Base-by-base conservation (phyloP, 208 protist genomes). In the Phytomonas sp. region DNA sequence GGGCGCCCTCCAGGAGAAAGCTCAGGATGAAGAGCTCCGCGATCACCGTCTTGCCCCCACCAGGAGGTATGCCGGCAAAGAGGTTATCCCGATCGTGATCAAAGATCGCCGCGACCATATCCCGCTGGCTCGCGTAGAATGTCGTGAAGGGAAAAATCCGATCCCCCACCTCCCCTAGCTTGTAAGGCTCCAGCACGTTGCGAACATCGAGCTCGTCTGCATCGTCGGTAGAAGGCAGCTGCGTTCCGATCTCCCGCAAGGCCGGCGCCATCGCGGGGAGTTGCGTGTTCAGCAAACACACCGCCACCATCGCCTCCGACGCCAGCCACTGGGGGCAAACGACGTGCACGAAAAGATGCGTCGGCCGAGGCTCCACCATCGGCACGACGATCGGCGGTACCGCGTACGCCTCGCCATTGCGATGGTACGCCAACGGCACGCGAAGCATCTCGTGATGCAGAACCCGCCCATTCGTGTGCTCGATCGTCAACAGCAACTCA, bases 381-480 rank as follows among this genome's bases (percentile, higher is more conserved):
- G 98, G 98, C 59, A 99, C 95, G 28, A 96, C 98, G 71, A 99
- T 97, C 11, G 77, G 85, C 5, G 98, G 83, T 37, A 76, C 80
- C 11, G 74, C 83, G 66, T 99, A 75, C 11, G 82, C 65, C 46
- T 92, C 88, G 20, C 92, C 79, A 51, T 89, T 77, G 40, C 89
- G 69, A 23, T 90, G 67, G 34, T 78, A 78, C 30, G 69, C 66
- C 60, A 83, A 30, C 33, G 98, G 98, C 2, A 99, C 72, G 8
- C 92, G 20, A 62, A 99, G 97, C n/a, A 77, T 70, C 79, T 99
- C 98, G 69, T 85, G 77, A 84, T 99, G 96, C n/a, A 99, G 78
- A 59, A 99, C 77, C 40, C 98, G 97, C n/a, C 93, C 88, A 75
- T 98, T 94, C 0, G 87, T 90, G 80, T 99, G 96, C 74, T 99